Evolutionary conservation across 2,329 filamentous ascomycete genomes (phyloP).

Genomic region (Paracamarosporium sp.): DNA sequence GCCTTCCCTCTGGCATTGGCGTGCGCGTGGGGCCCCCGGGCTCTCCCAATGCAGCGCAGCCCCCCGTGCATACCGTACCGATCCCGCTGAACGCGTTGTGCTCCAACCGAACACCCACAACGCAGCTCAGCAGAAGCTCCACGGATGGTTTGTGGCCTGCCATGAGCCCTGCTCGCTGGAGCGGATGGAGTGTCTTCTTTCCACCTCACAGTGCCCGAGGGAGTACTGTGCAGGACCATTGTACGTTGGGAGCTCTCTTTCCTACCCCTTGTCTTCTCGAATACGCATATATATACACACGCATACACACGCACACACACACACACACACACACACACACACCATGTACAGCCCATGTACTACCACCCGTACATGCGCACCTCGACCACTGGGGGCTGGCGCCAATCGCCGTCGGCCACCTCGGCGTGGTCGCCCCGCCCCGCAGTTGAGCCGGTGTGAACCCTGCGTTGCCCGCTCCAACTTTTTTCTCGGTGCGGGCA

Average conservation of each 20-base stretch:
- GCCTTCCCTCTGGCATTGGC: neutral
- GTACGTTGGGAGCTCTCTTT: too few relatives aligned
- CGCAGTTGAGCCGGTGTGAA: slow-evolving; percentile 4
- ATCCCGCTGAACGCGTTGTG: neutral
- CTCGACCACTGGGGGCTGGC: neutral
- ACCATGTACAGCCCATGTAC: neutral
- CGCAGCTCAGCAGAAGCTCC: neutral
- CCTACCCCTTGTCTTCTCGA: too few relatives aligned
- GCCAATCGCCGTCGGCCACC: neutral
- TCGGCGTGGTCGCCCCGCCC: slow-evolving; percentile 1
- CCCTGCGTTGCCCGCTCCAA: slow-evolving; percentile 2
- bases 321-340: too few relatives aligned
- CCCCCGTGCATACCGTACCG: neutral
- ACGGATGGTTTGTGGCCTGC: too few relatives aligned
- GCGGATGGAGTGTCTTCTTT: too few relatives aligned
- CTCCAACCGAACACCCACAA: neutral
- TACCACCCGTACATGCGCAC: neutral
- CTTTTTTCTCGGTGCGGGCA: slow-evolving; percentile 10
- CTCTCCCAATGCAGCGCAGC: neutral
- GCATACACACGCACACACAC: too few relatives aligned
- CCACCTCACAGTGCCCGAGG: too few relatives aligned
- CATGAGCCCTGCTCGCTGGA: too few relatives aligned
- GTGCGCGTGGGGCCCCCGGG: neutral
- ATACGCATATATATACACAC: too few relatives aligned
- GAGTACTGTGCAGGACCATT: too few relatives aligned